Evolutionary conservation across 2,329 filamentous ascomycete genomes (phyloP).

Genomic region (Xylariaceae sp.): DNA sequence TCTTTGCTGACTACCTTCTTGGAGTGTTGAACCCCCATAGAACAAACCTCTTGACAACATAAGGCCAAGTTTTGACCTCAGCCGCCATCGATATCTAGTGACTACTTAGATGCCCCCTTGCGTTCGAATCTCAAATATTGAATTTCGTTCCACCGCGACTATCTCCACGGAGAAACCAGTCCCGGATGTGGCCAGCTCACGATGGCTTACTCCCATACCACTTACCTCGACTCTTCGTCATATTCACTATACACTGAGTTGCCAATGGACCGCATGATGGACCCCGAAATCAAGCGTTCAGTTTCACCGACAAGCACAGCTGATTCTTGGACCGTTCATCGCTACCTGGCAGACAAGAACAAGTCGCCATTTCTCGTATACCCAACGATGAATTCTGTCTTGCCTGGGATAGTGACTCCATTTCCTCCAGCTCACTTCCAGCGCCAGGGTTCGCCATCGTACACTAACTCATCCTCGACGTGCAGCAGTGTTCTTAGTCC

Average conservation of each 20-base stretch:
- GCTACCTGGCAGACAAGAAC: slow-evolving; percentile 40
- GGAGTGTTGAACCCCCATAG: background rate
- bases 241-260: slow-evolving; percentile 27
- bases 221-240: slow-evolving; percentile 25
- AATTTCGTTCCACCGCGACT: background rate
- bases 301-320: slow-evolving; percentile 24
- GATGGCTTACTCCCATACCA: slow-evolving; percentile 21
- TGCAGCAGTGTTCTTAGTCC: slow-evolving; percentile 49
- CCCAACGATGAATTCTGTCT: slow-evolving; percentile 24
- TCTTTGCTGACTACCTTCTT: background rate
- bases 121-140: background rate
- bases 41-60: background rate
- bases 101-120: background rate
- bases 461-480: slow-evolving; percentile 46
- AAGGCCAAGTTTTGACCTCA: background rate
- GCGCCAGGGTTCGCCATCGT: slow-evolving; percentile 48
- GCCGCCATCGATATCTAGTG: background rate
- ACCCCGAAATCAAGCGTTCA: slow-evolving; percentile 38
- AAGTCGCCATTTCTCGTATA: slow-evolving; percentile 38
- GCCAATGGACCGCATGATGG: slow-evolving; percentile 34
- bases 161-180: background rate
- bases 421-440: slow-evolving; percentile 33
- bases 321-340: slow-evolving; percentile 35
- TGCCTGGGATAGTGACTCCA: slow-evolving; percentile 28
- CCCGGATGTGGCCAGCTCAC: background rate